Conservation (phyloP, 805 yeast species). For the Clavispora santaluciae region DNA sequence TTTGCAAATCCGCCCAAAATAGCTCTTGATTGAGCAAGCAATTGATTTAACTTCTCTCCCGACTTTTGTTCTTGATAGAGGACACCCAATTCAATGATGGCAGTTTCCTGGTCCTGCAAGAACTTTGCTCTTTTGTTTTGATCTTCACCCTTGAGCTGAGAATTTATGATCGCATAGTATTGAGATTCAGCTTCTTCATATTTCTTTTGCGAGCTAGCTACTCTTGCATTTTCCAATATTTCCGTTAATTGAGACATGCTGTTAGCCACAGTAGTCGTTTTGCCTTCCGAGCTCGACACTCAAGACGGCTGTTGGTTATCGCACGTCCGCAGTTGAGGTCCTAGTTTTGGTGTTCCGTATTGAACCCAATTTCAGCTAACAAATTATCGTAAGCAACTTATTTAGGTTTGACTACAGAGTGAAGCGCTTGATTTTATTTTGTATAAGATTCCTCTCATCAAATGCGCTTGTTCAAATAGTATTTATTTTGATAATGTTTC, state of each 20-base stretch:
- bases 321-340: too few species aligned
- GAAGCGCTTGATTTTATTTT: too few species aligned
- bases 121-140: conserved; percentile 19
- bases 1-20: conserved; percentile 82
- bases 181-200: conserved; percentile 54
- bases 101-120: conserved; percentile 51
- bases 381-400: too few species aligned
- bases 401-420: too few species aligned
- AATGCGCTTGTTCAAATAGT: too few species aligned
- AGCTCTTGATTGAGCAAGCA: conserved; percentile 64
- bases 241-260: conserved; percentile 20
- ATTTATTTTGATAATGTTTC: too few species aligned
- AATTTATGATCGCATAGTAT: conserved; percentile 47
- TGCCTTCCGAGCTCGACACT: neutral
- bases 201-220: conserved; percentile 46
- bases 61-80: conserved; percentile 52
- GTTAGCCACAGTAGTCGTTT: neutral
- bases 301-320: neutral
- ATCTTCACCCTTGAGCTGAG: conserved; percentile 13
- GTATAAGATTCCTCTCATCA: too few species aligned
- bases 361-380: too few species aligned
- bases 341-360: too few species aligned
- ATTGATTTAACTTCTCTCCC: conserved; percentile 47
- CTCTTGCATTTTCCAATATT: conserved; percentile 56
- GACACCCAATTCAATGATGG: conserved; percentile 72